Evolutionary conservation across 2,329 filamentous ascomycete species (phyloP), one percentile per base, ranked within the genome.

Genomic region (Fusarium chaquense): DNA sequence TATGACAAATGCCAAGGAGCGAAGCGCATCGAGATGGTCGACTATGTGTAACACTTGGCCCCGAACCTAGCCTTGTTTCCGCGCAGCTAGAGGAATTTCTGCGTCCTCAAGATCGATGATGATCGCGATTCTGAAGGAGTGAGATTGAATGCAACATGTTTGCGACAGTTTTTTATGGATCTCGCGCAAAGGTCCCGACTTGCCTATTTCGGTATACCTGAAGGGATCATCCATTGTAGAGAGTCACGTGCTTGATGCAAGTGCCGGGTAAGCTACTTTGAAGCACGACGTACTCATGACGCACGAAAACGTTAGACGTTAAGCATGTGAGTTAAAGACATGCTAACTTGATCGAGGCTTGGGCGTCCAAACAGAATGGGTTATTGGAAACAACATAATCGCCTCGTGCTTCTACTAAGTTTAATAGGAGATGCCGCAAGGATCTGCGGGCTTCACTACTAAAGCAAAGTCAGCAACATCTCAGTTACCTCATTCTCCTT

Each of bases 131-230:
- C 46, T 33, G 26, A 33, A 22, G 38, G 46, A 50, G 43, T 50
- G 38, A 58, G 46, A 50, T 43, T 56, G 20, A 33, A 38, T 22
- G 30, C n/a, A 30, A 26, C 35, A 62, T 66, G 12, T 38, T 65
- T 4, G 46, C 49, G 26, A 65, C 50, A 36, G 40, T 24, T 65
- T 41, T 67, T 67, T 64, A 58, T 68, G 67, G 67, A 64, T 60
- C 52, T 67, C 36, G 28, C 26, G 5, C 28, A 35, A 55, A 41
- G 18, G 35, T 53, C 32, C 40, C 28, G 28, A 60, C 59, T 54
- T 71, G 36, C 67, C 67, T 44, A 33, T 60, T 69, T 52, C 13
- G 51, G 67, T 30, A 18, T 24, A 36, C 40, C 6, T 38, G 35
- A 4, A 40, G 32, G 50, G n/a, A 40, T 35, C 33, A 46, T 46